A percentile compares a stretch with the other conserved stretches of the same genome.
Conservation (phyloP, 2,329 filamentous ascomycete species). For the Lojkania enalia region DNA sequence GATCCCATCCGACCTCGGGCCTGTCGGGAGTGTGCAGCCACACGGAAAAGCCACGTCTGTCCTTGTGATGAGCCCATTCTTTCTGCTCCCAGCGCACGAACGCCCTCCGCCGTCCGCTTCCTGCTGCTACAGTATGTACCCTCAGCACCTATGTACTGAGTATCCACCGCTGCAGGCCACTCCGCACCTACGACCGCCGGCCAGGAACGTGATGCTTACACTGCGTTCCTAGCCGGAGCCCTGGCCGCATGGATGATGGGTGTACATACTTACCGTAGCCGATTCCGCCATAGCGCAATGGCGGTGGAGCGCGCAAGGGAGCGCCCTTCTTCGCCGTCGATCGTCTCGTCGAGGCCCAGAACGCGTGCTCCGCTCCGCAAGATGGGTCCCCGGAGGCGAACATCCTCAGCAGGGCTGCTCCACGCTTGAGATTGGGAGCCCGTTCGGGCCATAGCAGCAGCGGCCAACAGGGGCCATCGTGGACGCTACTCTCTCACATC, state of each 20-base stretch:
- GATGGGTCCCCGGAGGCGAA: constrained; percentile 32
- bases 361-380: constrained; percentile 31
- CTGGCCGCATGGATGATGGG: constrained; percentile 16
- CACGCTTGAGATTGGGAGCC: constrained; percentile 18
- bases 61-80: background rate
- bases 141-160: no score
- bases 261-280: constrained; percentile 22
- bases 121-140: constrained; percentile 18
- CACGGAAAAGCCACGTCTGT: background rate
- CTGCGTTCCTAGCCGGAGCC: constrained; percentile 19
- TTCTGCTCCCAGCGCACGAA: background rate
- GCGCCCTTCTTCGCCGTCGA: constrained; percentile 28
- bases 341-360: constrained; percentile 46
- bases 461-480: constrained; percentile 34
- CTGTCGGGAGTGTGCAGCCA: background rate
- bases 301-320: constrained; percentile 23
- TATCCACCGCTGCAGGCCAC: constrained; percentile 14
- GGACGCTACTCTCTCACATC: constrained; percentile 31
- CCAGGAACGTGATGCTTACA: constrained; percentile 37
- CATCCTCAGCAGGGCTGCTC: constrained; percentile 36
- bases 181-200: constrained; percentile 24
- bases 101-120: constrained; percentile 9
- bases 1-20: background rate
- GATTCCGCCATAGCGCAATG: background rate
- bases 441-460: constrained; percentile 19